Conservation (phyloP, 768 basidiomycete species). For the Pleurotus djamor region DNA sequence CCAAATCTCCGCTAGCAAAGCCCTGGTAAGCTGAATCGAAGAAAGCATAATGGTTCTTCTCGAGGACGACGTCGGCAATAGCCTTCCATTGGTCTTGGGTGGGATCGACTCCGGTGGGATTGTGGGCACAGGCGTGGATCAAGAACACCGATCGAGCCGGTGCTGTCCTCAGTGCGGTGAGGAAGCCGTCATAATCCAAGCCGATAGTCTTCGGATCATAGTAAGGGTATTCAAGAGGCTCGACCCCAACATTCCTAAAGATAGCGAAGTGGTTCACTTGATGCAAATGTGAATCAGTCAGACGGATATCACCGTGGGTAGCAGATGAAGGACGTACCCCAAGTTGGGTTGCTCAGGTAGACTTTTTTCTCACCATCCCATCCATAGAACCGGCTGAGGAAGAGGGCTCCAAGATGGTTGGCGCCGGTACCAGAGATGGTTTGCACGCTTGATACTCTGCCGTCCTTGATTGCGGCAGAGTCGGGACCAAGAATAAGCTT, state of each 20-base stretch:
- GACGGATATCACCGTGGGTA: neutral
- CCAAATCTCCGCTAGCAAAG: slow-evolving; percentile 90
- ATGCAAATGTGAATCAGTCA: neutral
- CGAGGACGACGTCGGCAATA: slow-evolving; percentile 70
- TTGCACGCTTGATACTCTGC: slow-evolving; percentile 78
- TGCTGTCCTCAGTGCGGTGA: slow-evolving; percentile 57
- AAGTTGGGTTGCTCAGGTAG: slow-evolving; percentile 91
- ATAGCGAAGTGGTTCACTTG: slow-evolving; percentile 88
- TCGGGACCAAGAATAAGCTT: slow-evolving; percentile 77
- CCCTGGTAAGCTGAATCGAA: slow-evolving; percentile 98
- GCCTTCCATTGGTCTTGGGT: slow-evolving; percentile 82
- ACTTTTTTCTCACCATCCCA: slow-evolving; percentile 68
- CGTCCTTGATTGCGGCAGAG: slow-evolving; percentile 68
- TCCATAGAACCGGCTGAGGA: slow-evolving; percentile 80
- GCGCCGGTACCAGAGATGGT: slow-evolving; percentile 97
- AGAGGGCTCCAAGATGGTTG: slow-evolving; percentile 89
- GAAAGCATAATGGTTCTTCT: slow-evolving; percentile 82
- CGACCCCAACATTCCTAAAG: slow-evolving; percentile 86
- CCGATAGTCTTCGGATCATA: slow-evolving; percentile 90
- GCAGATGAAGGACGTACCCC: slow-evolving; percentile 61
- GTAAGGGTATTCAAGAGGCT: slow-evolving; percentile 89
- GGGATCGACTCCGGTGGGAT: slow-evolving; percentile 96
- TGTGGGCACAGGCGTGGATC: slow-evolving; percentile 94
- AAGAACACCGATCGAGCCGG: slow-evolving; percentile 82
- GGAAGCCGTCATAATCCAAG: slow-evolving; percentile 74